Percentiles rank a stretch among this genome's conserved stretches.
Evolutionary conservation across 208 protist species (phyloP).

Genomic region (Trypanosoma theileri): DNA sequence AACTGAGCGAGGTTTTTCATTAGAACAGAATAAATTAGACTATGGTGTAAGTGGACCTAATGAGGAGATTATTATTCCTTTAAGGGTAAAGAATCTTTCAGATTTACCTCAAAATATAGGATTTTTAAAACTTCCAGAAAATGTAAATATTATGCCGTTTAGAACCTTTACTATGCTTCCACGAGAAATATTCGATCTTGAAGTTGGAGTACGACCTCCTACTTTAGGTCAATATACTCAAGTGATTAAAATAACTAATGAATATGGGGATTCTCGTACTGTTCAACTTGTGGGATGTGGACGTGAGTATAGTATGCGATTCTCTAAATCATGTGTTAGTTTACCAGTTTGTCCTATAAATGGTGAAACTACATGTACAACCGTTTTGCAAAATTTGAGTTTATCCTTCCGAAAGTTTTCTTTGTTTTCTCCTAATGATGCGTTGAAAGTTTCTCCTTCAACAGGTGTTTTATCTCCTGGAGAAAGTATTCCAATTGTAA

Average conservation of each 20-base stretch:
- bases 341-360: constrained; percentile 43
- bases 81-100: constrained; percentile 44
- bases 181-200: constrained; percentile 36
- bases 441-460: constrained; percentile 37
- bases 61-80: constrained; percentile 29
- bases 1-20: constrained; percentile 32
- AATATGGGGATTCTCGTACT: constrained; percentile 41
- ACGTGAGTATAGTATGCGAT: constrained; percentile 21
- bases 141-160: constrained; percentile 38
- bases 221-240: constrained; percentile 40
- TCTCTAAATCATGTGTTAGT: constrained; percentile 34
- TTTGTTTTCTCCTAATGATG: constrained; percentile 24
- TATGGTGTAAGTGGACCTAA: constrained; percentile 32
- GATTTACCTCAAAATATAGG: constrained; percentile 45
- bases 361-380: constrained; percentile 28
- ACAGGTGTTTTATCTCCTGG: constrained; percentile 31
- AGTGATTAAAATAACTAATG: constrained; percentile 41
- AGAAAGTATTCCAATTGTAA: constrained; percentile 32
- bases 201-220: constrained; percentile 38
- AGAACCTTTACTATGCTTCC: constrained; percentile 30
- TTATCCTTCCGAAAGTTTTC: constrained; percentile 27
- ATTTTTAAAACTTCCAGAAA: constrained; percentile 42
- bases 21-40: constrained; percentile 31
- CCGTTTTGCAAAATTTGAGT: constrained; percentile 36
- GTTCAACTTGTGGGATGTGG: constrained; percentile 37